Conservation (phyloP, 306 rosid species). For the Leucaena leucocephala region DNA sequence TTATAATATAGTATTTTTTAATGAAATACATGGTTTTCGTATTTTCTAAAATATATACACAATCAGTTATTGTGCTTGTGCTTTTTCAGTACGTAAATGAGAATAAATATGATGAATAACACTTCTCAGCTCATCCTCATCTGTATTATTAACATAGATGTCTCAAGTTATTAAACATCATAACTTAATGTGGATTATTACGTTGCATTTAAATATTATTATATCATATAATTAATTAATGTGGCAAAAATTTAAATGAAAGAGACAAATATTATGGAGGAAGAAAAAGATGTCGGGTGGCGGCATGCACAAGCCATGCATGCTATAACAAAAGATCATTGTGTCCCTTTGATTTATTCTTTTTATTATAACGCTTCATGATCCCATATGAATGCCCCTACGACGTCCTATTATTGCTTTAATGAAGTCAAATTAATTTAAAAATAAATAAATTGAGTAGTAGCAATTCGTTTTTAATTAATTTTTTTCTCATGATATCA, state of each 20-base stretch:
- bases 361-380: conserved; percentile 38
- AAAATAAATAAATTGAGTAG: too few species aligned
- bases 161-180: background rate
- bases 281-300: conserved; percentile 64
- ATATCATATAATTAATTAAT: background rate
- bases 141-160: too few species aligned
- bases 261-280: conserved; percentile 31
- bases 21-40: too few species aligned
- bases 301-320: conserved; percentile 42
- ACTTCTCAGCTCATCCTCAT: background rate
- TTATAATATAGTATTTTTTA: too few species aligned
- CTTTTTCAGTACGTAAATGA: too few species aligned
- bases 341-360: conserved; percentile 61
- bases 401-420: background rate
- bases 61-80: too few species aligned
- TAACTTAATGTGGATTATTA: background rate
- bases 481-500: background rate
- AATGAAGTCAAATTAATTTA: conserved; percentile 54
- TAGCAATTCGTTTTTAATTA: too few species aligned
- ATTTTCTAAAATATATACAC: too few species aligned
- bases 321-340: conserved; percentile 47
- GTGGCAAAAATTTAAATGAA: background rate
- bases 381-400: background rate
- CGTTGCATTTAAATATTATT: background rate
- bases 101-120: background rate